These are phyloP conservation scores for Nakaseomyces kungkrabaensis DNA, from an alignment of 1,139 yeast species.

Conservation along the genomic window DNA sequence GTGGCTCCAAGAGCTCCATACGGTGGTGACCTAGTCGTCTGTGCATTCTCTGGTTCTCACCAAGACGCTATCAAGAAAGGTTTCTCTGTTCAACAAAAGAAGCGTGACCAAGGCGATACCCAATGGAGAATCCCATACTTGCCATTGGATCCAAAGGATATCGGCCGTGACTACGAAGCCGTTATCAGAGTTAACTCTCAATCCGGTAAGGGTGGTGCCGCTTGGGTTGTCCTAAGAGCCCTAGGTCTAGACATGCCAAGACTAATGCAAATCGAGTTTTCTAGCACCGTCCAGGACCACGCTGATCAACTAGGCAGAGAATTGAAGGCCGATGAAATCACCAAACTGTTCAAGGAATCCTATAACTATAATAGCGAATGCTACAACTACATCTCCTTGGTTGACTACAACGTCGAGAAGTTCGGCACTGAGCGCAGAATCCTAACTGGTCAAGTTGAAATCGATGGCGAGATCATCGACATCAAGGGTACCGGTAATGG, in stretches of 20 bases:
- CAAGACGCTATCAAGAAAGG: conserved; percentile 99
- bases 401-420: conserved; percentile 42
- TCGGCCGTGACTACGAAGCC: conserved; percentile 95
- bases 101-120: conserved; percentile 36
- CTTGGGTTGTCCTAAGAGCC: conserved; percentile 86
- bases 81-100: conserved; percentile 50
- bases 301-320: conserved; percentile 86
- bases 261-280: conserved; percentile 81
- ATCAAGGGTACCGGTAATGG: conserved; percentile 82
- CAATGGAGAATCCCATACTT: conserved; percentile 85
- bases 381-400: conserved; percentile 30
- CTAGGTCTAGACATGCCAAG: conserved; percentile 90
- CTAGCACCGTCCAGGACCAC: conserved; percentile 66
- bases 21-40: conserved; percentile 92
- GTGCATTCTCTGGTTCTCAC: conserved; percentile 94
- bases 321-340: conserved; percentile 66
- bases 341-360: conserved; percentile 59
- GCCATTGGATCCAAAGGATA: conserved; percentile 92
- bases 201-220: conserved; percentile 98
- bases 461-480: conserved; percentile 37
- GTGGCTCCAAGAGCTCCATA: conserved; percentile 92
- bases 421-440: conserved; percentile 36
- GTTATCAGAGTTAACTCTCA: conserved; percentile 98
- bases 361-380: conserved; percentile 50
- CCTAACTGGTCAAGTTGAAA: conserved; percentile 40